Base-by-base conservation (phyloP, 164 flowering plant genomes). In the Vitis rotundifolia region DNA sequence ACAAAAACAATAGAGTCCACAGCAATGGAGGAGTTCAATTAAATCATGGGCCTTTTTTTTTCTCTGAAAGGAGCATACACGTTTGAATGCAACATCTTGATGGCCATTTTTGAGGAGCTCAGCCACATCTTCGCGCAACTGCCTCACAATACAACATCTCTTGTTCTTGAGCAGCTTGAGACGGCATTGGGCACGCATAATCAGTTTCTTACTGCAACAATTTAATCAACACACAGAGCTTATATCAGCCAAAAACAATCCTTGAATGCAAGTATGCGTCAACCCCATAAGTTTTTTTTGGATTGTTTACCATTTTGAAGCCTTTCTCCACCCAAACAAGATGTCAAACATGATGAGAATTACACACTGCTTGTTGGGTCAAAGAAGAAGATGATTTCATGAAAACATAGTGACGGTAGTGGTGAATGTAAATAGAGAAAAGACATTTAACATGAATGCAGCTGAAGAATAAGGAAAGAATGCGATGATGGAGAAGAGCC, bases 261-360 rank as follows among this genome's bases (percentile, higher is more conserved):
- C 44, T 37, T 37, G 44, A 37, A 37, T 37, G 44, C 19, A 49
- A 28, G n/a, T 47, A 47, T 7, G 14, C 47, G 5, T 7, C 11
- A n/a, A 61, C 49, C 37, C 15, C 13, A 1, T 22, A n/a, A 28
- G 1, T 28, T 12, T 26, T n/a, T 50, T 44, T 18, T 58, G 13
- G 19, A 47, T 22, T 5, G 47, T 2, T 71, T 85, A 89, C 94
- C 97, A 91, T 71, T 81, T 91, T 5, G 97, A 88, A 59, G 97
- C 93, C 63, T 90, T 86, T 76, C 91, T 72, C 97, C 97, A 88
- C 11, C 94, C 91, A 62, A 91, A 88, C 15, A 88, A 67, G 74
- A 81, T 13, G 49, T 75, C 81, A 50, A 88, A 78, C 88, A 90
- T 88, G 59, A 19, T 49, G 22, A 48, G 22, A 22, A 44, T 11